Base-by-base conservation (phyloP, 1,284 basidiomycete species). In the Pseudozyma sp. region DNA sequence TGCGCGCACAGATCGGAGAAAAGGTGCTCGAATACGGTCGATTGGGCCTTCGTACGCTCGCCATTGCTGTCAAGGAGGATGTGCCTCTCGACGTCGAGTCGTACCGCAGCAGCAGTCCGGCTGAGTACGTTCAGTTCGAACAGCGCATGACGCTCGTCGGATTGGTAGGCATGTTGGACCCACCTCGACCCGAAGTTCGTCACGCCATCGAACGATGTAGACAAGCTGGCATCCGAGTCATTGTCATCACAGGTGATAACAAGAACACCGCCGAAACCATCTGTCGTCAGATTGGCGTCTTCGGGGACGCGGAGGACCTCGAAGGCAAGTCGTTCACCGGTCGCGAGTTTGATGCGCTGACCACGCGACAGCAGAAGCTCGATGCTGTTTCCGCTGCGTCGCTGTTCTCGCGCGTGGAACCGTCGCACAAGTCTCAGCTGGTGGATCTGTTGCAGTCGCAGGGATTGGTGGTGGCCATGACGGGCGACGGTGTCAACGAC, bases 241-340 rank as follows among this genome's bases (percentile, higher is more conserved):
- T 99, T 74, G 95, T 97, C 79, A 97, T 99, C 84, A 99, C 97
- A 1, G 97, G 97, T 42, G 97, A 99, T 86, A 97, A 97, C 87
- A 96, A 97, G 87, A 91, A 91, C 75, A 99, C 97, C 24, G 97
- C 96, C 52, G 95, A 97, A 87, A 93, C 94, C 24, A 97, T 99
- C 82, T 97, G 94, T 85, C 88, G 94, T 62, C 91, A 94, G 84
- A 96, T 99, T 85, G 96, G 97, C 17, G 92, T 99, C 72, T 97
- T 98, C 81, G 78, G 65, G 16, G 51, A 48, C 9, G 83, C 71
- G 6, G 85, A 85, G 52, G 77, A 84, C 48, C 56, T 86, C 31
- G 90, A 89, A 13, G 93, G 93, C 57, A 96, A 96, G 88, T 94
- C 93, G 78, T 97, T 93, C 84, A 98, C 96, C 5, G 96, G 96